Evolutionary conservation across 2,329 filamentous ascomycete genomes (phyloP).

Genomic region (Aspergillus sp.): DNA sequence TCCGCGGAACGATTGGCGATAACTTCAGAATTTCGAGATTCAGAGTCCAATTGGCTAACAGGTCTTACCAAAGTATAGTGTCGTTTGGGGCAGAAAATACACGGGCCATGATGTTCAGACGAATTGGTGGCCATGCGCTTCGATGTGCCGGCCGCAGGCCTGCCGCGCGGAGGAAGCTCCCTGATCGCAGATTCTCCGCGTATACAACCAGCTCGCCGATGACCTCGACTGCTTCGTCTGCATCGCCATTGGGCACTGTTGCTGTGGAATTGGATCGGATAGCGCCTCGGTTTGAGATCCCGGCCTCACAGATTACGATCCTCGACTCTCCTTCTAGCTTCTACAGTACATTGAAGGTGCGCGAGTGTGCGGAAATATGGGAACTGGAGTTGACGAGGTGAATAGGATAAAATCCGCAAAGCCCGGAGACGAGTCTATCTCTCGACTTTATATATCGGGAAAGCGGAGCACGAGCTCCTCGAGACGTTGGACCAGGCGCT

Average conservation of each 20-base stretch:
- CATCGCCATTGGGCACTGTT: constrained; percentile 52
- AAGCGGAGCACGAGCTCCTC: constrained; percentile 83
- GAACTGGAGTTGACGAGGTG: constrained; percentile 2
- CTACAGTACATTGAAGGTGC: constrained; percentile 81
- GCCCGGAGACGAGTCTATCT: constrained; percentile 79
- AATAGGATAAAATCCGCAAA: constrained; percentile 68
- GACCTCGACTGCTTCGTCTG: constrained; percentile 20
- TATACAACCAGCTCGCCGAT: constrained; percentile 17
- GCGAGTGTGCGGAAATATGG: not conserved
- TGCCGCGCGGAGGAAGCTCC: constrained; percentile 23
- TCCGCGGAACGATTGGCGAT: not conserved
- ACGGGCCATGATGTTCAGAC: constrained; percentile 31
- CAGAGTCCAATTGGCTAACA: not conserved
- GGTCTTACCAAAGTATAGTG: constrained; percentile 11
- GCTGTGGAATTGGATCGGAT: constrained; percentile 76
- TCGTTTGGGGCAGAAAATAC: not conserved
- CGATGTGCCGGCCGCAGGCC: constrained; percentile 28
- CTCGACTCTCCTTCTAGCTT: constrained; percentile 79
- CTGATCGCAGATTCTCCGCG: constrained; percentile 33
- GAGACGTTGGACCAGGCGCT: constrained; percentile 69
- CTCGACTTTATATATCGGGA: constrained; percentile 95
- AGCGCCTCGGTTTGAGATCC: constrained; percentile 81
- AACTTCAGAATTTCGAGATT: not conserved
- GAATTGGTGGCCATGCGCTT: constrained; percentile 32
- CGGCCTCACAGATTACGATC: constrained; percentile 72